These are phyloP conservation scores for Scortechinia acanthostroma DNA, from an alignment of 2,329 filamentous ascomycete species.

Conservation along the genomic window DNA sequence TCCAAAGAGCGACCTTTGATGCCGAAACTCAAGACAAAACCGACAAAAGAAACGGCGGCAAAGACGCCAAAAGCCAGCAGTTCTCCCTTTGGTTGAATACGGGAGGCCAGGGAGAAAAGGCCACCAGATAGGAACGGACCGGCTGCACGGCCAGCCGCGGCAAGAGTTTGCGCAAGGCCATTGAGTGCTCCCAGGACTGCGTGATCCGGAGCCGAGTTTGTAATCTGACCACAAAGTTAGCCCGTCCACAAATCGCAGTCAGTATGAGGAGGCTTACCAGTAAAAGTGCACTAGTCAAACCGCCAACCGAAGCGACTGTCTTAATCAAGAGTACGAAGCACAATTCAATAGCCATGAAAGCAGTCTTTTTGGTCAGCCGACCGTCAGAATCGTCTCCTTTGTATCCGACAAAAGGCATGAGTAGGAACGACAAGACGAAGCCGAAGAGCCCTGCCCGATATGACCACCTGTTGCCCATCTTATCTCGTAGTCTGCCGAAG, in stretches of 20 bases:
- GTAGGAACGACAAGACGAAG: not conserved
- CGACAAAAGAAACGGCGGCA: not conserved
- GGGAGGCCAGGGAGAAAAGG: not conserved
- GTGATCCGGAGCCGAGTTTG: not conserved
- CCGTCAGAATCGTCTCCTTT: not conserved
- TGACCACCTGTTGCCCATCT: slow-evolving; percentile 2
- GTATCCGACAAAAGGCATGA: not conserved
- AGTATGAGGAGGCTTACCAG: not conserved
- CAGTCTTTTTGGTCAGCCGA: not conserved
- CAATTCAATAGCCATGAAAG: not conserved
- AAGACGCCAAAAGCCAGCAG: not conserved
- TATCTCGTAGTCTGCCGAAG: not conserved
- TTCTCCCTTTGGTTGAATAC: not conserved
- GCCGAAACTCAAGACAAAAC: not conserved
- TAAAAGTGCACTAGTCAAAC: not conserved
- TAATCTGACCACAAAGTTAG: not conserved
- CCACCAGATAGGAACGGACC: slow-evolving; percentile 1
- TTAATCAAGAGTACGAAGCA: slow-evolving; percentile 1
- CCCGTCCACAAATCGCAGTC: not conserved
- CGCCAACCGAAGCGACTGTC: not conserved
- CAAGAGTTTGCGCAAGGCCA: slow-evolving; percentile 1
- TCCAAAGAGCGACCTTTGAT: not conserved
- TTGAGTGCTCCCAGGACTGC: not conserved
- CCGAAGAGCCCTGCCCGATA: not conserved
- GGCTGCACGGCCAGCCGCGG: not conserved